Conservation (phyloP, 2,329 filamentous ascomycete species). For the Pestalotiopsis sp. region DNA sequence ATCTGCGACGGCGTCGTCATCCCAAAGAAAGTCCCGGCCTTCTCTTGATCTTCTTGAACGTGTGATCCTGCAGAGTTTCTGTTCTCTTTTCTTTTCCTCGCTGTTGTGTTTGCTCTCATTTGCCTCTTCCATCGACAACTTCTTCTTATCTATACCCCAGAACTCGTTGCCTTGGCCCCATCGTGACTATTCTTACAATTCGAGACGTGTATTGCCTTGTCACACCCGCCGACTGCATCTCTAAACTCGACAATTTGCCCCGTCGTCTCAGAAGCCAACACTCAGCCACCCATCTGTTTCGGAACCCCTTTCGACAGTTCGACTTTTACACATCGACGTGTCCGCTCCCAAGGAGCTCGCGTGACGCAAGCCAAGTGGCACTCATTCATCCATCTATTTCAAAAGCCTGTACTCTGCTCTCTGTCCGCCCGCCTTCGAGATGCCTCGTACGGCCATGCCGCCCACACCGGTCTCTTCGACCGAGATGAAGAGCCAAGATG, state of each 20-base stretch:
- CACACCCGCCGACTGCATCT: not conserved
- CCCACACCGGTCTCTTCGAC: constrained; percentile 81
- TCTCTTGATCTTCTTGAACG: not conserved
- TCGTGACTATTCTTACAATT: not conserved
- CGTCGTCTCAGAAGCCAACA: not conserved
- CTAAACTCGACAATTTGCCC: not conserved
- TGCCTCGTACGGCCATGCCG: constrained; percentile 69
- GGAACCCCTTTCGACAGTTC: not conserved
- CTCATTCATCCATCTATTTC: not conserved
- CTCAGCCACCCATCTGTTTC: not conserved
- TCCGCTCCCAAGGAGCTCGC: not conserved
- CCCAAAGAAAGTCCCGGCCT: not conserved
- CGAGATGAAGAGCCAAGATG: constrained; percentile 75
- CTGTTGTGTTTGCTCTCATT: not conserved
- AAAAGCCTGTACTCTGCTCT: not conserved
- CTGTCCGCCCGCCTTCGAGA: constrained; percentile 32
- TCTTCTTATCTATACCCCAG: not conserved
- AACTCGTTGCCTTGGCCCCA: not conserved
- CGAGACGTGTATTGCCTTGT: not conserved
- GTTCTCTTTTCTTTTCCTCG: too few relatives aligned
- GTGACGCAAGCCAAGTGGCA: not conserved
- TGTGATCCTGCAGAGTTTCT: not conserved
- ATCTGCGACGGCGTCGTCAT: not conserved
- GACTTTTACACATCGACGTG: not conserved
- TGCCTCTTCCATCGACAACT: not conserved